These are phyloP conservation scores for Apiotrichum sp. DNA, from an alignment of 1,284 basidiomycete genomes.

Conservation along the genomic window DNA sequence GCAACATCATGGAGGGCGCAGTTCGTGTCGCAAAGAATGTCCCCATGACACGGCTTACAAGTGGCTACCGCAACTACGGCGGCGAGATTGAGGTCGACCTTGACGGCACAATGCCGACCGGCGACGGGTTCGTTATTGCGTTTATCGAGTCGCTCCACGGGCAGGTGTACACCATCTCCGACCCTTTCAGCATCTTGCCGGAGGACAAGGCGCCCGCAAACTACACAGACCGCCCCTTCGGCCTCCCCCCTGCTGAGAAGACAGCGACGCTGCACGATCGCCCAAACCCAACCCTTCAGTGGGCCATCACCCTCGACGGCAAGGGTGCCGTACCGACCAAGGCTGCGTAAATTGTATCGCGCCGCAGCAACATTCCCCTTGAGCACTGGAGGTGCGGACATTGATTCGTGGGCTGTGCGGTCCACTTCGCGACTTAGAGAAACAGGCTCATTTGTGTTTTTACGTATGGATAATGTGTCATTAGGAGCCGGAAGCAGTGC, in stretches of 20 bases:
- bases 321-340: neutral
- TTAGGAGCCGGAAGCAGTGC: neutral
- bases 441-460: too few relatives aligned
- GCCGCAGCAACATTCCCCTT: too few relatives aligned
- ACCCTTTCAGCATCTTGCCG: conserved; percentile 38
- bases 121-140: conserved; percentile 36
- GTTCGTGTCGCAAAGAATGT: conserved; percentile 40
- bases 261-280: conserved; percentile 36
- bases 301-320: conserved; percentile 39
- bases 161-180: conserved; percentile 39
- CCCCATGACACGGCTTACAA: conserved; percentile 32
- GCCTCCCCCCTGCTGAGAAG: conserved; percentile 11
- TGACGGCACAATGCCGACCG: conserved; percentile 27
- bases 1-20: conserved; percentile 41
- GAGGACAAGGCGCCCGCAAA: conserved; percentile 19
- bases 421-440: too few relatives aligned
- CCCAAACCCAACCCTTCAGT: conserved; percentile 44
- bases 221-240: conserved; percentile 20
- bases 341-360: neutral
- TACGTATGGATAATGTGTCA: neutral
- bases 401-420: too few relatives aligned
- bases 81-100: conserved; percentile 45
- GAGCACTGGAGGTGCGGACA: too few relatives aligned
- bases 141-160: conserved; percentile 43
- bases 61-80: conserved; percentile 37